Evolutionary conservation across 768 basidiomycete genomes (phyloP).

Genomic region (Suillus hirtellus): DNA sequence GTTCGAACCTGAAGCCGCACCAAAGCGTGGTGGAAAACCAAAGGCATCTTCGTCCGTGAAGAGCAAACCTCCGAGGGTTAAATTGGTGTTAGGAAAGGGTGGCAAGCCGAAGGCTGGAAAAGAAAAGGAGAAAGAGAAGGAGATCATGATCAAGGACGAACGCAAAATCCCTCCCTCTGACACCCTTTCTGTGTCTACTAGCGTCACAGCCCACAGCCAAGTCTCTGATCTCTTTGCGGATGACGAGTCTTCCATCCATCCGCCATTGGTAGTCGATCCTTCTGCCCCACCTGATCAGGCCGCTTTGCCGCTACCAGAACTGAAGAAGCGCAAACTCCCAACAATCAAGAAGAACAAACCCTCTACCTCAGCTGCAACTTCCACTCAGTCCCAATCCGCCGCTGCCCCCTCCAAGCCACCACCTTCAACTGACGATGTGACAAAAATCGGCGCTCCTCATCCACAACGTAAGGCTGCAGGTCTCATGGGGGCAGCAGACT

Average conservation of each 20-base stretch:
- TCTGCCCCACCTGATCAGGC: slow-evolving; percentile 24
- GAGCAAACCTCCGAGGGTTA: slow-evolving; percentile 28
- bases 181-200: slow-evolving; percentile 26
- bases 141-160: slow-evolving; percentile 43
- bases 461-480: slow-evolving; percentile 42
- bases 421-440: slow-evolving; percentile 21
- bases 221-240: slow-evolving; percentile 31
- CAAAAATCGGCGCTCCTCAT: slow-evolving; percentile 29
- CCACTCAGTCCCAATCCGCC: slow-evolving; percentile 24
- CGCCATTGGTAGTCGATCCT: slow-evolving; percentile 4
- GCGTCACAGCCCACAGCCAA: slow-evolving; percentile 36
- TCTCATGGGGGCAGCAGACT: slow-evolving; percentile 50
- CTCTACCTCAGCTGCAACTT: slow-evolving; percentile 24
- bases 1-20: slow-evolving; percentile 23
- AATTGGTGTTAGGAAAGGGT: slow-evolving; percentile 17
- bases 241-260: slow-evolving; percentile 23
- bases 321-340: slow-evolving; percentile 64
- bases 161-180: slow-evolving; percentile 31
- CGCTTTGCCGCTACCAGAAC: slow-evolving; percentile 27
- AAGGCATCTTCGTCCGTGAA: slow-evolving; percentile 23
- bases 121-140: slow-evolving; percentile 35
- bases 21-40: slow-evolving; percentile 26
- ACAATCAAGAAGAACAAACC: slow-evolving; percentile 68
- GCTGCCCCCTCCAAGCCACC: slow-evolving; percentile 27
- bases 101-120: slow-evolving; percentile 32